A percentile compares a stretch with the other conserved stretches of the same genome.
phyloP scores from a whole-genome alignment of 495 filamentous ascomycete species.

The Mytilinidion resinicola region DNA sequence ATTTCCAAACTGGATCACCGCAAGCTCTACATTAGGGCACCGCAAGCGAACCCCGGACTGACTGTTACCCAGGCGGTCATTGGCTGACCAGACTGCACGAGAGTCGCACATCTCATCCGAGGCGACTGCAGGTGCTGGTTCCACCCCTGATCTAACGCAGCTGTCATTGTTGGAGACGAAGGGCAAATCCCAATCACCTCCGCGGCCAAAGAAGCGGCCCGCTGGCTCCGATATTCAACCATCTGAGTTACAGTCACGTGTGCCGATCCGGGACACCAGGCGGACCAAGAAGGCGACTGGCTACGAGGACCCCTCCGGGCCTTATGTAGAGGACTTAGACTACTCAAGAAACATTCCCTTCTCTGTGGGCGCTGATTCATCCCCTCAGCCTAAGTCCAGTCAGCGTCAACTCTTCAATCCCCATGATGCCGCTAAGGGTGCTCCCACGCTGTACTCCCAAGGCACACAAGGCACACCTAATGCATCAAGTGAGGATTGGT shows the following conservation, averaged over 20 bases:
- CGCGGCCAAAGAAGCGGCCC: constrained; percentile 19
- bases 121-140: constrained; percentile 15
- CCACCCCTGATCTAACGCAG: constrained; percentile 16
- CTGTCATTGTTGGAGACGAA: constrained; percentile 14
- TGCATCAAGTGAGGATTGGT: constrained; percentile 22
- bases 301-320: constrained; percentile 13
- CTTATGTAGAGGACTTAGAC: constrained; percentile 4
- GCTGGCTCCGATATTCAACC: constrained; percentile 21
- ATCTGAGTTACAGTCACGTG: not conserved
- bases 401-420: constrained; percentile 13
- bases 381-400: constrained; percentile 1
- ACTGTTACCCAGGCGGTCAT: not conserved
- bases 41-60: too few species aligned
- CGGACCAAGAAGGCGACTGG: constrained; percentile 17
- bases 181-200: constrained; percentile 2
- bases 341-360: constrained; percentile 15
- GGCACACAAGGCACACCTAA: constrained; percentile 13
- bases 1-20: too few species aligned
- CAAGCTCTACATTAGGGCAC: too few species aligned
- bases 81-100: not conserved
- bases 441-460: not conserved
- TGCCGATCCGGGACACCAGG: not conserved
- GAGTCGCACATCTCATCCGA: constrained; percentile 8
- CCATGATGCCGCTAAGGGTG: constrained; percentile 3
- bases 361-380: constrained; percentile 4